Evolutionary conservation across 257 asterid genomes (phyloP), one percentile per base, ranked within the genome.

Genomic region (Linderniella brevidens): DNA sequence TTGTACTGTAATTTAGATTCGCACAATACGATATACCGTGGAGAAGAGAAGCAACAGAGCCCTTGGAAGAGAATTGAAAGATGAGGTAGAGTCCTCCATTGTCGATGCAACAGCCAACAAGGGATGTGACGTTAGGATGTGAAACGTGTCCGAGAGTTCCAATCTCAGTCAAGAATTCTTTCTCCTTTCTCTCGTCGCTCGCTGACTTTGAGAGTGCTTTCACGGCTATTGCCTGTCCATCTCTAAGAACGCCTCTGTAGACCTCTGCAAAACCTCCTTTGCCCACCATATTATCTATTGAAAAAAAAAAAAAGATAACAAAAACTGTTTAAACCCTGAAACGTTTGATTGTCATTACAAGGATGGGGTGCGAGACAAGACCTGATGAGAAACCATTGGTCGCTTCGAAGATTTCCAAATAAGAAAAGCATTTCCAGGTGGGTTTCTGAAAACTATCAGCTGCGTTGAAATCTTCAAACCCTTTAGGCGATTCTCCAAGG

Each of bases 221-320:
- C 5, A 88, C 92, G 4, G 98, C 98, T 59, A 88, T 88, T 16
- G 95, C 71, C 17, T 70, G 66, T 8, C 98, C 98, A 56, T 74
- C 75, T 60, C 67, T 77, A n/a, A 88, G 60, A 11, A 70, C 65
- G 13, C 98, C 95, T 62, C 61, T 88, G 79, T 78, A 88, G 1
- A 88, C 98, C 82, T 85, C 93, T 15, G 98, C 95, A 62, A 61
- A 84, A 10, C 98, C 98, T 58, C 98, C 98, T 71, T 60, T 77
- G 11, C 98, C 98, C 1, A 77, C 98, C 78, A 88, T 58, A 46
- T 84, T 78, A 9, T 74, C 95, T 83, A 77, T 17, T 5, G 4
- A 41, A 20, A 35, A 32, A 9, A 32, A 35, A 19, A 25, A 25
- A 25, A 51, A 8, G 6, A 4, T 49, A 14, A 4, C 19, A 19